Percentiles rank a stretch among this genome's conserved stretches.
phyloP scores from a whole-genome alignment of 208 protist genomes.

The Acanthamoeba healyi region DNA sequence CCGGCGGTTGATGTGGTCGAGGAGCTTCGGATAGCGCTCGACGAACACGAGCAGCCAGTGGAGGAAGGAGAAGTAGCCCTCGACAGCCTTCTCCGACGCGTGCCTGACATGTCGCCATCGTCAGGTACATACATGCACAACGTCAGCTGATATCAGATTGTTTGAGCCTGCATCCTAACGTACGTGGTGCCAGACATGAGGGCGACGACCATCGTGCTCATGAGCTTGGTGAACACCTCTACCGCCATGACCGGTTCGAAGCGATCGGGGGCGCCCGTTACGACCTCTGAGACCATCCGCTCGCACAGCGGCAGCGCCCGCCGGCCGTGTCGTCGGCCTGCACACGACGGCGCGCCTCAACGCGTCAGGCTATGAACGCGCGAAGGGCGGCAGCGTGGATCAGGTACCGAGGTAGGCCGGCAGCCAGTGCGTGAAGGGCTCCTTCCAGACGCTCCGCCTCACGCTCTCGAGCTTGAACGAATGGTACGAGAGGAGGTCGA shows the following conservation, averaged over 20 bases:
- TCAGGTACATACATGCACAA: too few relatives aligned
- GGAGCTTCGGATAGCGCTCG: slow-evolving; percentile 14
- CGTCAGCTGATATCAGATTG: neutral
- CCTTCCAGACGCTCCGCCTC: slow-evolving; percentile 12
- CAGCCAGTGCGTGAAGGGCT: slow-evolving; percentile 39
- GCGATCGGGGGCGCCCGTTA: neutral
- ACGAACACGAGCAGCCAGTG: slow-evolving; percentile 43
- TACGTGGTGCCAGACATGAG: slow-evolving; percentile 59
- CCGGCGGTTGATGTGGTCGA: neutral
- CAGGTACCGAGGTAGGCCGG: neutral
- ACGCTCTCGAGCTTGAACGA: slow-evolving; percentile 33
- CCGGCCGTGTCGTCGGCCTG: neutral
- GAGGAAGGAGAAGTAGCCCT: slow-evolving; percentile 38
- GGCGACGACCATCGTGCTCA: slow-evolving; percentile 47
- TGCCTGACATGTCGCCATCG: too few relatives aligned
- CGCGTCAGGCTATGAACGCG: too few relatives aligned
- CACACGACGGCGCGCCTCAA: neutral
- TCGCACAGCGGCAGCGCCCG: neutral
- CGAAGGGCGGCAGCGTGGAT: neutral
- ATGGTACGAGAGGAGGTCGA: slow-evolving; percentile 33
- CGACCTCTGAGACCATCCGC: neutral
- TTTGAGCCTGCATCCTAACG: neutral
- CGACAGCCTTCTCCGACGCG: neutral
- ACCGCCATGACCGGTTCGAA: slow-evolving; percentile 44
- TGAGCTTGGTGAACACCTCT: slow-evolving; percentile 57